Evolutionary conservation across 2,329 filamentous ascomycete species (phyloP), one percentile per base, ranked within the genome.

Genomic region (Verticillium dahliae): DNA sequence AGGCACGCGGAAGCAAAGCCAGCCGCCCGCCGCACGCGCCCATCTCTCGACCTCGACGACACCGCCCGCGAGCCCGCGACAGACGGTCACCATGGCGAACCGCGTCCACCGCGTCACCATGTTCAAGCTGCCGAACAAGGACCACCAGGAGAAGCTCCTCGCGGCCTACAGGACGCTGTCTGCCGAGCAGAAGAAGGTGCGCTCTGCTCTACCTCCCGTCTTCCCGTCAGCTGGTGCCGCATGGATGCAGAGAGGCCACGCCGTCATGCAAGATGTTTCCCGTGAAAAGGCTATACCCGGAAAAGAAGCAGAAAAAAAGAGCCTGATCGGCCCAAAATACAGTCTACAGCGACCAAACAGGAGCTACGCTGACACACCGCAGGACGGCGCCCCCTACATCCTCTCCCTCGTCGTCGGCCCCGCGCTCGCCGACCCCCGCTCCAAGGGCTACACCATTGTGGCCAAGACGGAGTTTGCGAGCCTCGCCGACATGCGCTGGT

Each of bases 311-410:
- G n/a, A 41, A 10, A 18, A 11, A 5, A 56, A 27, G 52, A 55
- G 31, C 27, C 4, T 27, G 11, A 35, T 34, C 14, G 3, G 18
- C 11, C 6, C 13, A 18, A 22, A 34, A 34, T 10, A 15, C 41
- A 9, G 41, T 15, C 35, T 37, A 5, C 4, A 37, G 35, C 35
- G 7, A 52, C 3, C 15, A n/a, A 52, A 52, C n/a, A n/a, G n/a
- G n/a, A n/a, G 7, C 22, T 3, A 52, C 27, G 27, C 56, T 58
- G 14, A 15, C 59, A 15, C 15, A 6, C 9, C 13, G n/a, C 60
- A 91, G 89, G 82, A 90, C 68, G 88, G 87, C 64, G 86, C 89
- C 71, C 86, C 86, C 1, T 92, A 91, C 72, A 89, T 92, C 66
- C 73, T 86, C 55, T 79, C 80, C 62, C 76, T 85, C 66, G 65